phyloP scores from a whole-genome alignment of 495 filamentous ascomycete species.

The Annulohypoxylon bovei region DNA sequence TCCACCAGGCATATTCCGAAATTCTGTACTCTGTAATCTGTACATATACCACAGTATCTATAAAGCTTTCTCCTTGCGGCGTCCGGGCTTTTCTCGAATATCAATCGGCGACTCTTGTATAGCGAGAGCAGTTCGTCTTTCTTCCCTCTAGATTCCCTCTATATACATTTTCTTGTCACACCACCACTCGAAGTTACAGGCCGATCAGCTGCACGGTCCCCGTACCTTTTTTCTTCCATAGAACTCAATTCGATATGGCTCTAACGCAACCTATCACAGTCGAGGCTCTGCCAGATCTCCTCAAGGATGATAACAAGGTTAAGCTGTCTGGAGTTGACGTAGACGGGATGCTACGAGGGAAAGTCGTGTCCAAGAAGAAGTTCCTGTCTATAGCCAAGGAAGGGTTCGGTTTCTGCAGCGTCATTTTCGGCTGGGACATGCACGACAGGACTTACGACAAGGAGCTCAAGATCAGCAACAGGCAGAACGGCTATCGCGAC shows the following conservation, averaged over 20 bases:
- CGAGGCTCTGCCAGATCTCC: constrained; percentile 70
- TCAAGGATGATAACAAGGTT: constrained; percentile 81
- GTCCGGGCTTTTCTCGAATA: background rate
- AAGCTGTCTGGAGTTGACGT: constrained; percentile 94
- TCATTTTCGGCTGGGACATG: constrained; percentile 99
- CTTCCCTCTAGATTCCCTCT: background rate
- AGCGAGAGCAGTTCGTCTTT: constrained; percentile 15
- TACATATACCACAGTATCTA: background rate
- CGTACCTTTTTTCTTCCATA: background rate
- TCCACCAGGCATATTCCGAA: background rate
- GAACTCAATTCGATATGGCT: constrained; percentile 26
- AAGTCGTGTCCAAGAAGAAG: constrained; percentile 95
- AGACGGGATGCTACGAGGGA: constrained; percentile 90
- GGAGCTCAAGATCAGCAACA: constrained; percentile 89
- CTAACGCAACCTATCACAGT: constrained; percentile 58
- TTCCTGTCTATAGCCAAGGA: constrained; percentile 84
- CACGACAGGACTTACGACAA: constrained; percentile 88
- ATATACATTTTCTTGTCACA: background rate
- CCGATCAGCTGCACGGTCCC: background rate
- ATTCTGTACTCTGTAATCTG: background rate
- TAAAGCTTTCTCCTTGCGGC: background rate
- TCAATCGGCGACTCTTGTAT: constrained; percentile 12
- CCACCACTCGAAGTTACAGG: background rate
- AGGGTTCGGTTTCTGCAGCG: constrained; percentile 97
- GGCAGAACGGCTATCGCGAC: constrained; percentile 92